phyloP scores from a whole-genome alignment of 2,329 filamentous ascomycete species.

The Fusarium brevicatenulatum region DNA sequence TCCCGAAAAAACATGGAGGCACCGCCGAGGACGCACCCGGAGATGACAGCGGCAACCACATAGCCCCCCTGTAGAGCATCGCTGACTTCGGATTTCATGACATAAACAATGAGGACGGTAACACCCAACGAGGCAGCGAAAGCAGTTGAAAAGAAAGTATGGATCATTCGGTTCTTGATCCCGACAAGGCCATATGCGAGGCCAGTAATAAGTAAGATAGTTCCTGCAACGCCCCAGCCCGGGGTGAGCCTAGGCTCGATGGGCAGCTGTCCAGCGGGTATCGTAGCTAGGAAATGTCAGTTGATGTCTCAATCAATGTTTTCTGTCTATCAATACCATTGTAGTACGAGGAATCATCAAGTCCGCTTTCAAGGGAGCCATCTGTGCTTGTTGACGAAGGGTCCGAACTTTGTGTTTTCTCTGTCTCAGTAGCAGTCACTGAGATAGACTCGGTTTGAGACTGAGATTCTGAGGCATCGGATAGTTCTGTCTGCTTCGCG shows the following conservation, averaged over 20 bases:
- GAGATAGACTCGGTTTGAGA: slow-evolving; percentile 19
- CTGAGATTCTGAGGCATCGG: slow-evolving; percentile 4
- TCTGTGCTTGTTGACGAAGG: slow-evolving; percentile 36
- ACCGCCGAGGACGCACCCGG: slow-evolving; percentile 78
- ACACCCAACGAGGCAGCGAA: slow-evolving; percentile 79
- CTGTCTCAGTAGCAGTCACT: slow-evolving; percentile 24
- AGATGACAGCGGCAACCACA: slow-evolving; percentile 79
- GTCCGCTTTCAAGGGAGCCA: slow-evolving; percentile 25
- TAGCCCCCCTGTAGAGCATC: slow-evolving; percentile 86
- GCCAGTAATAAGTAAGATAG: slow-evolving; percentile 80
- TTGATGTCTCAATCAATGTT: neutral
- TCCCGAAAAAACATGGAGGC: slow-evolving; percentile 83
- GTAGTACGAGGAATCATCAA: slow-evolving; percentile 47
- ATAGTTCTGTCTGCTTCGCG: slow-evolving; percentile 21
- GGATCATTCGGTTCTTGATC: slow-evolving; percentile 82
- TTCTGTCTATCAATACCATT: slow-evolving; percentile 47
- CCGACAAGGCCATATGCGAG: slow-evolving; percentile 77
- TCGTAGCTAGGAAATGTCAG: slow-evolving; percentile 51
- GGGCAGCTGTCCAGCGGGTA: slow-evolving; percentile 69
- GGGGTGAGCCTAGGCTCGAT: slow-evolving; percentile 81
- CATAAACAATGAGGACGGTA: slow-evolving; percentile 85
- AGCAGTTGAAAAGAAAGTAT: slow-evolving; percentile 82
- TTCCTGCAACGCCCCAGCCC: slow-evolving; percentile 80
- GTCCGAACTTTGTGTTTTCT: slow-evolving; percentile 18
- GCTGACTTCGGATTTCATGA: slow-evolving; percentile 82